Base-by-base conservation (phyloP, 345 rosid genomes). In the Gossypioides kirkii region DNA sequence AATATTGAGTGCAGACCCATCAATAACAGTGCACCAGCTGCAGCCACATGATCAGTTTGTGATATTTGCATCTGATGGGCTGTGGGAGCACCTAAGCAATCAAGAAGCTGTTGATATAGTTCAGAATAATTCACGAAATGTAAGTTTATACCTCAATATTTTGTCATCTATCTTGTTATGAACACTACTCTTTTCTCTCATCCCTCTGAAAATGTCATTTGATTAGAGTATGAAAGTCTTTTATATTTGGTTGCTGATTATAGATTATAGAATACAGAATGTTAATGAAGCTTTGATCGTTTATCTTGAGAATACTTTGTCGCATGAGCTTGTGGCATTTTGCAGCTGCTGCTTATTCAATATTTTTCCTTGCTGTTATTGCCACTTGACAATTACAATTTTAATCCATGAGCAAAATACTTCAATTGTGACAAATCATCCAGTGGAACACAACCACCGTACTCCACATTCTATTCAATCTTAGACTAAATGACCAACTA, bases 51-150 rank as follows among this genome's bases (percentile, higher is more conserved):
- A 91, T 81, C 83, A 80, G 70, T 91, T 91, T 69, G 58, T 90
- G 38, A 91, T 91, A 80, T 88, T 89, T 75, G 95, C 97, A 13
- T 91, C 97, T 50, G 95, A 90, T 80, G 95, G 95, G 46, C 91
- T 90, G 2, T 90, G 95, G 97, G 95, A 91, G 76, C 95, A 88
- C 80, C 77, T 91, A 76, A 87, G 81, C 76, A 91, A 91, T 81
- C 95, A 91, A 81, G 90, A 88, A 68, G 97, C 97, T 32, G 97
- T 91, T 42, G 85, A 90, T 69, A 82, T 91, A 1, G 91, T 91
- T 47, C 88, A 90, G 50, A 87, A 75, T 36, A 87, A 88, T 82
- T 85, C 86, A 14, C 87, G 80, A 74, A 86, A 69, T 66, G 97
- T 91, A 82, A 83, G 83, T 74, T 73, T 58, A 50, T 45, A 42